Evolutionary conservation across 257 asterid species (phyloP), one percentile per base, ranked within the genome.

Genomic region (Mitragyna speciosa): DNA sequence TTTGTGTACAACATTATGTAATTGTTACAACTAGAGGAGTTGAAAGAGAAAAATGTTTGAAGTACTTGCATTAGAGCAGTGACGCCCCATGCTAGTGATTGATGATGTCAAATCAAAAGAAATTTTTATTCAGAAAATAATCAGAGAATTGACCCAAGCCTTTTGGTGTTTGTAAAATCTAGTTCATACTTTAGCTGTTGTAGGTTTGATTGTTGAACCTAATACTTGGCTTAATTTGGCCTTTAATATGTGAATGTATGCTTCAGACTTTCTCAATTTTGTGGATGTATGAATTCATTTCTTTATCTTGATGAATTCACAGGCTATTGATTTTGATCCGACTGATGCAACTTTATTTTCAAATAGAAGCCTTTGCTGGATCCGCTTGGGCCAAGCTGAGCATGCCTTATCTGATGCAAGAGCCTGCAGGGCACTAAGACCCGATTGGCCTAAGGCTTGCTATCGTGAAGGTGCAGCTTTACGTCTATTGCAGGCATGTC

Each of bases 381-480:
- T 92, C 54, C 96, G 97, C 33, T 72, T 91, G 67, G 99, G 99
- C 65, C 97, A 96, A 87, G 95, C 98, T 65, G 97, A 91, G 19
- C 93, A 78, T 30, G 98, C 99, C 48, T 89, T 96, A 80, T 83
- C 90, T 77, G 99, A 96, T 89, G 99, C 98, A 1, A 89, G 84
- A 85, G 90, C 90, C 67, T 90, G 97, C 76, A 89, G 91, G 81
- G 93, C 86, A 86, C 91, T 94, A 24, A 91, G 91, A 84, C 98
- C 99, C 2, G 97, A 96, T 89, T 96, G 99, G 99, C 83, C 98
- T 16, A 96, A 96, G 81, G 98, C 97, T 81, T 94, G 92, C 88
- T 96, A 91, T 77, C 96, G 99, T 58, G 97, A 91, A 86, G 99
- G 99, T 70, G 97, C 97, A 48, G 99, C 99, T 72, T 90, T 88